A percentile compares a stretch with the other conserved stretches of the same genome.
These are phyloP conservation scores for Biscogniauxia marginata DNA, from an alignment of 2,329 filamentous ascomycete genomes.

Conservation along the genomic window DNA sequence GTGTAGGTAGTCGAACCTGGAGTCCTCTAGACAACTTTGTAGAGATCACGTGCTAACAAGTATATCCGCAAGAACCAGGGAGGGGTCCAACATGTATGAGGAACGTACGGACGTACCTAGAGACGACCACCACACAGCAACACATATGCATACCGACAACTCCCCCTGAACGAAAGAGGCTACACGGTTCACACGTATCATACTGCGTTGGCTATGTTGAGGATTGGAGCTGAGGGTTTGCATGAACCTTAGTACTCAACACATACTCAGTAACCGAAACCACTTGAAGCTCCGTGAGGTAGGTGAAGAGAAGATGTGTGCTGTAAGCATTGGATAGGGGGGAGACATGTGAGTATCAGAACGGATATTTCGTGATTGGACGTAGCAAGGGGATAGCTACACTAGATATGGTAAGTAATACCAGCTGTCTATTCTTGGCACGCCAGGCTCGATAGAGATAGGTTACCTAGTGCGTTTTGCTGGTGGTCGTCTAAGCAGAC, in stretches of 20 bases:
- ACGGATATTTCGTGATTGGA: background rate
- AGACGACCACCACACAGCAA: no score
- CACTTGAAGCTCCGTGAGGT: background rate
- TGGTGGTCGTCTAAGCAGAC: background rate
- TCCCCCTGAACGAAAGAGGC: no score
- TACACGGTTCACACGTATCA: background rate
- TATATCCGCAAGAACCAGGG: no score
- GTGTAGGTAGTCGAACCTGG: no score
- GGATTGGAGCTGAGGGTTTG: background rate
- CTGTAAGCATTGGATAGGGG: background rate
- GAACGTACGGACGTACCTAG: no score
- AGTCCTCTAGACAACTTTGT: no score
- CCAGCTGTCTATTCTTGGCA: background rate
- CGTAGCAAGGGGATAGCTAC: background rate
- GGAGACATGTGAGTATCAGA: background rate
- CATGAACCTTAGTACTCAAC: background rate
- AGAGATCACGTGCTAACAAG: no score
- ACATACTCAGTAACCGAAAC: background rate
- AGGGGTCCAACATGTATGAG: no score
- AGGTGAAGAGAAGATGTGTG: background rate
- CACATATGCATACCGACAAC: no score
- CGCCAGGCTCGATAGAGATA: background rate
- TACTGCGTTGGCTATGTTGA: background rate
- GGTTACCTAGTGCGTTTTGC: background rate
- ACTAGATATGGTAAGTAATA: background rate